Percentiles rank a stretch among this genome's conserved stretches.
phyloP scores from a whole-genome alignment of 2,329 filamentous ascomycete species.

The Beauveria caledonica region DNA sequence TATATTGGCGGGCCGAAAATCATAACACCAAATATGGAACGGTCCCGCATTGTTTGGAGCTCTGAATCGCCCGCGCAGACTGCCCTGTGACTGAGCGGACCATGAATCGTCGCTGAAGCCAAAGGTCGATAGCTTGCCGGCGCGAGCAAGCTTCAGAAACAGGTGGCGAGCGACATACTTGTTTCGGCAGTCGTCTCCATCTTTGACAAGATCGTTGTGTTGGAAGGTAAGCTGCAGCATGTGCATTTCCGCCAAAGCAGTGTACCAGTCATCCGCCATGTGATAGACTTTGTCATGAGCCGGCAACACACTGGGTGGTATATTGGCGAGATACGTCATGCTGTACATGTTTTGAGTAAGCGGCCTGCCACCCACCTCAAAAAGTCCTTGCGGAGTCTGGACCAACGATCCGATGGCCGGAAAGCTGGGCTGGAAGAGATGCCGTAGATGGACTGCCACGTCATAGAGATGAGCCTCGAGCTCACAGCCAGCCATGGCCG shows the following conservation, averaged over 20 bases:
- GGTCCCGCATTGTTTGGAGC: conserved; percentile 11
- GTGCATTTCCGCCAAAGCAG: conserved; percentile 29
- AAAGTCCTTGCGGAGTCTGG: neutral
- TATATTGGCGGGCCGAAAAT: conserved; percentile 25
- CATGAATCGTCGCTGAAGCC: conserved; percentile 21
- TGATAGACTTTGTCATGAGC: conserved; percentile 14
- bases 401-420: neutral
- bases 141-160: conserved; percentile 21
- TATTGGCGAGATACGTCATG: conserved; percentile 21
- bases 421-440: neutral
- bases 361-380: conserved; percentile 25
- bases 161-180: conserved; percentile 28
- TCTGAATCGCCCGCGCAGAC: neutral
- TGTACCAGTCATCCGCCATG: conserved; percentile 28
- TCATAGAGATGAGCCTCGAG: neutral
- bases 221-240: conserved; percentile 27
- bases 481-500: neutral
- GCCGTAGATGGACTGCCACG: neutral
- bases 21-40: conserved; percentile 23
- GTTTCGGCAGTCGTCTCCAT: conserved; percentile 25
- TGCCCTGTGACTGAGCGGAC: conserved; percentile 18
- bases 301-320: conserved; percentile 18
- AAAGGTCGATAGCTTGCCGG: conserved; percentile 16
- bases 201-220: conserved; percentile 25
- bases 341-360: conserved; percentile 36